phyloP scores from a whole-genome alignment of 1,139 yeast genomes.

The Nakaseomyces glabratus region DNA sequence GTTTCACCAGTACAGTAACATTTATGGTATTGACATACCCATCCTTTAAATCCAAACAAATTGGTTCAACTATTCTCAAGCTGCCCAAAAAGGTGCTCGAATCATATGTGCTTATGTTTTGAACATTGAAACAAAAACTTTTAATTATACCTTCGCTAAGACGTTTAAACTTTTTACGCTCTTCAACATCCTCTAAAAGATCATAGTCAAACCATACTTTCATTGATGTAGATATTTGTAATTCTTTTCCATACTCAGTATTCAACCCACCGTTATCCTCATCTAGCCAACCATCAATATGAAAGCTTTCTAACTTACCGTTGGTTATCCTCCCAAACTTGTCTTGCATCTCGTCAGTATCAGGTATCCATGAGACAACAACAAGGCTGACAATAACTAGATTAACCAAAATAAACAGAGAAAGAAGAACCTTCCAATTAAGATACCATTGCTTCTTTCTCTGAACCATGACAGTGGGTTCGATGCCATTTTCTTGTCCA shows the following conservation, averaged over 20 bases:
- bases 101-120: constrained; percentile 22
- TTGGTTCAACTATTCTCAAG: constrained; percentile 15
- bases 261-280: constrained; percentile 12
- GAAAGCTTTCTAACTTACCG: constrained; percentile 17
- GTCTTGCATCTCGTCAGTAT: no score
- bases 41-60: constrained; percentile 21
- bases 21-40: constrained; percentile 17
- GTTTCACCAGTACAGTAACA: constrained; percentile 21
- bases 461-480: no score
- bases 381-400: no score
- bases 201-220: constrained; percentile 22
- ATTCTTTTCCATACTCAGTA: constrained; percentile 18
- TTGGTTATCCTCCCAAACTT: no score
- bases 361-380: no score
- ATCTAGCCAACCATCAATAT: constrained; percentile 28
- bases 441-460: no score
- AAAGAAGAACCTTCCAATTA: no score
- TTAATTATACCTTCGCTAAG: constrained; percentile 17
- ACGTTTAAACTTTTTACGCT: constrained; percentile 14
- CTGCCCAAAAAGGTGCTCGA: constrained; percentile 16
- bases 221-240: constrained; percentile 20
- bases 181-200: constrained; percentile 7
- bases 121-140: constrained; percentile 20
- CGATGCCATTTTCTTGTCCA: no score
- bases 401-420: no score